phyloP scores from a whole-genome alignment of 2,329 filamentous ascomycete species.

The Verticillium isaacii region DNA sequence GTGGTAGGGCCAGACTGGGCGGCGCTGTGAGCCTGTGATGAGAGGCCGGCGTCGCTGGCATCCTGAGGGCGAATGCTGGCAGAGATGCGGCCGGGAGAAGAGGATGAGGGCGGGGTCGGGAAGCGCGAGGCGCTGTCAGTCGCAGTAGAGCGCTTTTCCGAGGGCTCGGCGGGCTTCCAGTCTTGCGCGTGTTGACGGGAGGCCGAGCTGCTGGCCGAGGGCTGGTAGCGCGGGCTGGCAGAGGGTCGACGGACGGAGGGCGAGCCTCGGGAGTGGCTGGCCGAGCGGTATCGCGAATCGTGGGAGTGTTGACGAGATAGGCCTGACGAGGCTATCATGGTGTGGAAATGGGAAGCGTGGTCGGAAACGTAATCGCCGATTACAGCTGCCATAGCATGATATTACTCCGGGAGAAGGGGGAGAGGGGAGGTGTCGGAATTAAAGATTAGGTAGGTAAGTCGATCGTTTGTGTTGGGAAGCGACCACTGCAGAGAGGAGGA shows the following conservation, averaged over 20 bases:
- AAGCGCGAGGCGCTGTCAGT: conserved; percentile 41
- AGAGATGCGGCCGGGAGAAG: conserved; percentile 38
- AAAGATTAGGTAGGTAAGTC: conserved; percentile 9
- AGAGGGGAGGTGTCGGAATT: not conserved
- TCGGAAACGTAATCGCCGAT: conserved; percentile 71
- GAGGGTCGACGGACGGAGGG: conserved; percentile 19
- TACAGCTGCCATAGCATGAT: conserved; percentile 57
- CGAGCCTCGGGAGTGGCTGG: conserved; percentile 24
- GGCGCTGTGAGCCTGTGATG: conserved; percentile 26
- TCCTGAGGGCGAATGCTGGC: conserved; percentile 32
- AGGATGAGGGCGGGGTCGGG: conserved; percentile 51
- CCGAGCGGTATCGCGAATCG: conserved; percentile 35
- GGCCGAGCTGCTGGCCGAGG: conserved; percentile 8
- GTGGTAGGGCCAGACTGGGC: conserved; percentile 7
- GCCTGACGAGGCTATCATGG: conserved; percentile 56
- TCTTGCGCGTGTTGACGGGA: conserved; percentile 6
- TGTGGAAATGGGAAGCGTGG: conserved; percentile 60
- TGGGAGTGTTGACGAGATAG: conserved; percentile 40
- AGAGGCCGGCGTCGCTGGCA: conserved; percentile 40
- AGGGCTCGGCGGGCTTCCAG: conserved; percentile 6
- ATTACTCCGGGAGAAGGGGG: conserved; percentile 11
- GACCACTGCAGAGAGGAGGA: conserved; percentile 1
- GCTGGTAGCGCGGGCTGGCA: conserved; percentile 22
- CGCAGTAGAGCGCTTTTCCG: conserved; percentile 19
- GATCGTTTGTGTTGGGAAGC: not conserved